phyloP scores from a whole-genome alignment of 768 basidiomycete species.

The Macrolepiota albuminosa region DNA sequence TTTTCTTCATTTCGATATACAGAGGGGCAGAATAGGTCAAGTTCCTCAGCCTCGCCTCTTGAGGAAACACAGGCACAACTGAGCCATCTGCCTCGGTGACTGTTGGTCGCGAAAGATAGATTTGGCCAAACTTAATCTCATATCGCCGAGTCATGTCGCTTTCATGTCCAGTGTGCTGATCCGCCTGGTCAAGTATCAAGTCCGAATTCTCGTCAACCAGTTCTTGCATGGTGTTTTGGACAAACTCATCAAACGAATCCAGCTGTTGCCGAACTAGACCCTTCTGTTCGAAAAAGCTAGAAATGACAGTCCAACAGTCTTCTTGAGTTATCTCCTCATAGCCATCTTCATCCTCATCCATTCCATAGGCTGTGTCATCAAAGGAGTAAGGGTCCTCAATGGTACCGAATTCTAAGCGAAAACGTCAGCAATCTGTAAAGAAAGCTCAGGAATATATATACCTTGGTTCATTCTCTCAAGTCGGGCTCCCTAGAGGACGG shows the following conservation, averaged over 20 bases:
- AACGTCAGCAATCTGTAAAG: conserved; percentile 26
- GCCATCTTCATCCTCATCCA: conserved; percentile 50
- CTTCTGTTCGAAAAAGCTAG: conserved; percentile 94
- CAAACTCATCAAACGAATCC: conserved; percentile 98
- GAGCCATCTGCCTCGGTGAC: conserved; percentile 95
- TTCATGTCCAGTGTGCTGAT: conserved; percentile 90
- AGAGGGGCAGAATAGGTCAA: conserved; percentile 94
- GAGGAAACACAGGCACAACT: conserved; percentile 91
- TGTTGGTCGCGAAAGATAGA: conserved; percentile 92
- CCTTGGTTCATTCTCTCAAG: conserved; percentile 44
- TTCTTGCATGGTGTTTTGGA: conserved; percentile 99
- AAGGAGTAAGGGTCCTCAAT: conserved; percentile 51
- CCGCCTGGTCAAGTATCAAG: conserved; percentile 92
- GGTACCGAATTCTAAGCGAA: conserved; percentile 40
- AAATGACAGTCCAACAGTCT: conserved; percentile 94
- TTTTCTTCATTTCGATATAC: conserved; percentile 93
- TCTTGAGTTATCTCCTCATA: conserved; percentile 85
- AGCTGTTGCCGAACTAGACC: conserved; percentile 97
- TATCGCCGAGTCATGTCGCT: conserved; percentile 82
- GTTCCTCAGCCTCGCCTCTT: conserved; percentile 92
- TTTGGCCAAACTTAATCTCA: conserved; percentile 96
- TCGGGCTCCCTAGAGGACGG: not conserved
- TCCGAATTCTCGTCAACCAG: conserved; percentile 96
- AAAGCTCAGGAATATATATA: conserved; percentile 29
- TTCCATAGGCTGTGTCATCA: conserved; percentile 55